Percentiles rank a stretch among this genome's conserved stretches.
Evolutionary conservation across 768 basidiomycete genomes (phyloP).

Genomic region (Crucibulum laeve): DNA sequence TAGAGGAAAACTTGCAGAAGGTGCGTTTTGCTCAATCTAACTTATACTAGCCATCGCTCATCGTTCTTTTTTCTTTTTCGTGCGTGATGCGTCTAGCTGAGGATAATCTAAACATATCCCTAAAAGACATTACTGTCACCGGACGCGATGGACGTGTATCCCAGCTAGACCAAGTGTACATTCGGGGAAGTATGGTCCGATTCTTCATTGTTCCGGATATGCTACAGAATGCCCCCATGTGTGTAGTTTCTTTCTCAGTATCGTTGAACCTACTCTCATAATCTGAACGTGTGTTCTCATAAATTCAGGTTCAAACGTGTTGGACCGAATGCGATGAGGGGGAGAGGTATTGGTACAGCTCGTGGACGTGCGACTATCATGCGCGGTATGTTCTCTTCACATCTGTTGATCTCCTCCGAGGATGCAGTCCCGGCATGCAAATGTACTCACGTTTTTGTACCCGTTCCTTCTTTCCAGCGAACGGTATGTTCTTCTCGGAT

Average conservation of each 20-base stretch:
- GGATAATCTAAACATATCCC: slow-evolving; percentile 94
- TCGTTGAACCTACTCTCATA: background rate
- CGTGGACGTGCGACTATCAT: slow-evolving; percentile 98
- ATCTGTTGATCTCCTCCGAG: slow-evolving; percentile 2
- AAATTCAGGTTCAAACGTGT: slow-evolving; percentile 92
- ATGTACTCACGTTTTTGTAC: slow-evolving; percentile 5
- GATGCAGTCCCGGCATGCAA: background rate
- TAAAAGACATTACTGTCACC: slow-evolving; percentile 96
- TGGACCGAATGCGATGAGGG: slow-evolving; percentile 97
- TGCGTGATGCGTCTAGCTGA: slow-evolving; percentile 74
- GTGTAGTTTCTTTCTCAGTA: slow-evolving; percentile 24
- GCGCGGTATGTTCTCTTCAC: slow-evolving; percentile 63
- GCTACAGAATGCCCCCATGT: slow-evolving; percentile 99
- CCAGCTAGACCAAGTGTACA: slow-evolving; percentile 98
- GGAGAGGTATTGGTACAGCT: slow-evolving; percentile 97
- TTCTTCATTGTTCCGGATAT: slow-evolving; percentile 99
- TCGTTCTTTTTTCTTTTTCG: slow-evolving; percentile 11
- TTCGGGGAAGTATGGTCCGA: slow-evolving; percentile 94
- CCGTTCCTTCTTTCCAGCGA: slow-evolving; percentile 45
- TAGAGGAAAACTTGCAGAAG: slow-evolving; percentile 95
- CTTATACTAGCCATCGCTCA: slow-evolving; percentile 7
- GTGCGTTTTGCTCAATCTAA: slow-evolving; percentile 36
- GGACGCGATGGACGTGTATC: slow-evolving; percentile 97
- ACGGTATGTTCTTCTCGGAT: slow-evolving; percentile 46
- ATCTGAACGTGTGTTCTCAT: slow-evolving; percentile 5